Percentiles rank a stretch among this genome's conserved stretches.
phyloP scores from a whole-genome alignment of 208 protist species.

The Trypanosoma conorhini region DNA sequence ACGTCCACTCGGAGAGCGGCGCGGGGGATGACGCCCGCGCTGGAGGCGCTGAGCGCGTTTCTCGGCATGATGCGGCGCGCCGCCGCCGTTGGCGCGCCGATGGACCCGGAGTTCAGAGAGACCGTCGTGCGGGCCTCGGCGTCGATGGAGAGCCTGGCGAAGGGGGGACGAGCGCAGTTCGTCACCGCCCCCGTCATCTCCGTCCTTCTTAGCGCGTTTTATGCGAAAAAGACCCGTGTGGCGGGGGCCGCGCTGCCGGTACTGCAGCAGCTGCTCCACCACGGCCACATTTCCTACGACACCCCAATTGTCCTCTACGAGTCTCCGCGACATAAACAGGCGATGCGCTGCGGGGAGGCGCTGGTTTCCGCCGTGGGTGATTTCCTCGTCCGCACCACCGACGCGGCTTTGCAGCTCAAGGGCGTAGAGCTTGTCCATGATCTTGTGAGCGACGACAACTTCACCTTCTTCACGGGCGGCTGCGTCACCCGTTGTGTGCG shows the following conservation, averaged over 20 bases:
- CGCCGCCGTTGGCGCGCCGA: conserved; percentile 21
- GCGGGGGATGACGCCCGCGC: background rate
- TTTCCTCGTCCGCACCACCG: conserved; percentile 37
- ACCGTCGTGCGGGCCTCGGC: conserved; percentile 28
- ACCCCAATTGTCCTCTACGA: conserved; percentile 37
- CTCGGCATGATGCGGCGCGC: conserved; percentile 27
- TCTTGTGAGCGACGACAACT: conserved; percentile 30
- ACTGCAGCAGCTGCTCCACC: conserved; percentile 47
- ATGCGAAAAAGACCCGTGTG: conserved; percentile 57
- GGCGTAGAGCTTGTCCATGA: conserved; percentile 45
- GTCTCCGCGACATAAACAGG: conserved; percentile 21
- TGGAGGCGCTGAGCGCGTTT: conserved; percentile 14
- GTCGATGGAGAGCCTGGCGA: conserved; percentile 7
- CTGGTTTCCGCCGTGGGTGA: conserved; percentile 47
- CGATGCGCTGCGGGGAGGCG: conserved; percentile 30
- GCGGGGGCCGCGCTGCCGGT: conserved; percentile 36
- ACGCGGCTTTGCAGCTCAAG: conserved; percentile 39
- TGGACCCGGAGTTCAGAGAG: conserved; percentile 39
- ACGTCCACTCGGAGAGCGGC: background rate
- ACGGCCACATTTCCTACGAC: conserved; percentile 25
- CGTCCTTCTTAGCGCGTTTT: conserved; percentile 49
- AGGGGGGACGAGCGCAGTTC: background rate
- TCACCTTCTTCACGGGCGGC: conserved; percentile 36
- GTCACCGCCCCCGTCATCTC: conserved; percentile 34
- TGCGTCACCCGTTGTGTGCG: conserved; percentile 48